phyloP scores from a whole-genome alignment of 139 green algal species.

The Nannochloris sp. region DNA sequence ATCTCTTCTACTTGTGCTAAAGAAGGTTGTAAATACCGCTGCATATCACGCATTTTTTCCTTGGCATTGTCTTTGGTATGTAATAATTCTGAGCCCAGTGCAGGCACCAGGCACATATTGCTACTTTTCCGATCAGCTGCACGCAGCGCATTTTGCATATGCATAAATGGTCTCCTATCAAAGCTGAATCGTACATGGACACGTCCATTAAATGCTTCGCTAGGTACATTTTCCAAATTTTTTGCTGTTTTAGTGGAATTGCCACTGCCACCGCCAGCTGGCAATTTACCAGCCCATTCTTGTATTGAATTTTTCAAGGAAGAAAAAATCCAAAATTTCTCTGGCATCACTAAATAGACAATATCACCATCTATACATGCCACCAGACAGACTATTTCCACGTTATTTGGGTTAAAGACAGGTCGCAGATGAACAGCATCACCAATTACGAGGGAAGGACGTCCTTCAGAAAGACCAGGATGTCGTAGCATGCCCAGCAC shows the following conservation, averaged over 20 bases:
- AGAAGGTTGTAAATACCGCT: not conserved
- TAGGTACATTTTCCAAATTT: not conserved
- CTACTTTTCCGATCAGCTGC: not conserved
- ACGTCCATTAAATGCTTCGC: slow-evolving; percentile 7
- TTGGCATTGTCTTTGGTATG: too few relatives aligned
- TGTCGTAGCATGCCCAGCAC: too few relatives aligned
- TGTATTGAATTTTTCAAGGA: not conserved
- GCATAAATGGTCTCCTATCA: slow-evolving; percentile 23
- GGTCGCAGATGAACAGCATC: slow-evolving; percentile 34
- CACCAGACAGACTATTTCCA: not conserved
- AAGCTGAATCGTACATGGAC: slow-evolving; percentile 50
- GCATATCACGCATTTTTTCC: not conserved
- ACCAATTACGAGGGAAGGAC: slow-evolving; percentile 22
- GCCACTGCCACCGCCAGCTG: too few relatives aligned
- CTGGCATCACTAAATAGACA: slow-evolving; percentile 8
- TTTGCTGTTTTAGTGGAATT: too few relatives aligned
- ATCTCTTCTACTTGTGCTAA: not conserved
- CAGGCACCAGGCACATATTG: not conserved
- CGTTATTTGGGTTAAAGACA: not conserved
- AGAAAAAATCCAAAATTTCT: slow-evolving; percentile 2
- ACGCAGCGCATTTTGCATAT: slow-evolving; percentile 34
- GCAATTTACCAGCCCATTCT: not conserved
- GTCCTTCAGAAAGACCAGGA: slow-evolving; percentile 27
- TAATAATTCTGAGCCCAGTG: too few relatives aligned
- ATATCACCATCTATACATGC: not conserved